Evolutionary conservation across 2,329 filamentous ascomycete genomes (phyloP).

Genomic region (Penicillium sp.): DNA sequence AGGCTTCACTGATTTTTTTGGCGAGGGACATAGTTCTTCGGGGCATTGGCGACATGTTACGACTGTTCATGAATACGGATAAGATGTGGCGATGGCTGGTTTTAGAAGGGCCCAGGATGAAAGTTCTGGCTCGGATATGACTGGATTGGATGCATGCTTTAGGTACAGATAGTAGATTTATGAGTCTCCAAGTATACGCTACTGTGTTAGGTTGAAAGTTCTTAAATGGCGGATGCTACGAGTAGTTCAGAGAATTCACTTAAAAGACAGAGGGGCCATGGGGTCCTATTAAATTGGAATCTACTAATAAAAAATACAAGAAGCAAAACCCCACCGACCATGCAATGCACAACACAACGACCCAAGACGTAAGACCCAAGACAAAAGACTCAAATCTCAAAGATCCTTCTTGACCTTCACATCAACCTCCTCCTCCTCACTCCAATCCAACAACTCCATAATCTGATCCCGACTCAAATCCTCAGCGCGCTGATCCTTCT

Average conservation of each 20-base stretch:
- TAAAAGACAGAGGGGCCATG: not conserved
- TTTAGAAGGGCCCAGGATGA: not conserved
- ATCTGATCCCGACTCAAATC: conserved; percentile 68
- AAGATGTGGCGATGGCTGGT: not conserved
- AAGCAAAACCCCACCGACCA: conserved; percentile 1
- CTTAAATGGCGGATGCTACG: not conserved
- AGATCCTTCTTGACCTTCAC: conserved; percentile 21
- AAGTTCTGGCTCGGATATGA: not conserved
- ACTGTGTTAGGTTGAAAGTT: not conserved
- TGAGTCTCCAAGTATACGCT: not conserved
- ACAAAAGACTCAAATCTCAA: not conserved
- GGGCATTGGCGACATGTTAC: not conserved
- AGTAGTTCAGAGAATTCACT: not conserved
- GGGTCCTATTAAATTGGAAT: conserved; percentile 1
- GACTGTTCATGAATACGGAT: conserved; percentile 5
- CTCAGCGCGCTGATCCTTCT: conserved; percentile 55
- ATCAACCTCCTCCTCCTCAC: conserved; percentile 30
- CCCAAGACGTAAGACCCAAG: not conserved
- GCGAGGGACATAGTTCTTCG: not conserved
- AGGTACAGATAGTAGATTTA: conserved; percentile 1
- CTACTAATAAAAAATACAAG: conserved; percentile 4
- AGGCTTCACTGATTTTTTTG: conserved; percentile 36
- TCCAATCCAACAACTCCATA: conserved; percentile 57
- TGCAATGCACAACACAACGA: conserved; percentile 4
- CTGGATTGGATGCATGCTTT: not conserved